Evolutionary conservation across 108 stramenopile species (phyloP), one percentile per base, ranked within the genome.

Genomic region (Thalassiosira profunda): DNA sequence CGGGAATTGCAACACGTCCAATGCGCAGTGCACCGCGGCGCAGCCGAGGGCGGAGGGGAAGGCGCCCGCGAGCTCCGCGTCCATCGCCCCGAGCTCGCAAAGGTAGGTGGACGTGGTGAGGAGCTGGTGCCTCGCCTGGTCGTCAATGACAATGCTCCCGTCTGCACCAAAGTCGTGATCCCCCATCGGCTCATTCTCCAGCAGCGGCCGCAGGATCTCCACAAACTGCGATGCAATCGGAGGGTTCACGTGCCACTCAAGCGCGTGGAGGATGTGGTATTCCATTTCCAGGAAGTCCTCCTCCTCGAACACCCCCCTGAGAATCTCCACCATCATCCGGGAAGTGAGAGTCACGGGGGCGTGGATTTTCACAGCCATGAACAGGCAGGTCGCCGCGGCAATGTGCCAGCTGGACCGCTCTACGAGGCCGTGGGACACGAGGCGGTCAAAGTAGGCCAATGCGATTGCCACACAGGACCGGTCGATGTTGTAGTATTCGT

Each of bases 171-270:
- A n/a, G n/a, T n/a, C n/a, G n/a, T n/a, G n/a, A n/a, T n/a, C n/a
- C n/a, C n/a, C n/a, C n/a, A n/a, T n/a, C n/a, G n/a, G n/a, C n/a
- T n/a, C n/a, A n/a, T n/a, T n/a, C n/a, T n/a, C n/a, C n/a, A 60
- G 40, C 17, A 60, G 9, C 29, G 5, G 17, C 0, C 23, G 35
- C 11, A 44, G 35, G 11, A 48, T 48, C 15, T 63, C 46, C 18
- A 63, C 7, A 34, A 63, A 63, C 3, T 49, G 2, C 8, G 12
- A 37, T 0, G 62, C 47, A 21, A 63, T 34, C 28, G 62, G 62
- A 48, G 62, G 62, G 24, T 63, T 47, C 1, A 63, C 4, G 34
- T 48, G 37, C 62, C 62, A 63, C 21, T 10, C 23, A 24, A 63
- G 46, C 8, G 23, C 18, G n/a, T 31, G 35, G 9, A 63, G 6